A percentile compares a stretch with the other conserved stretches of the same genome.
Conservation (phyloP, 2,329 filamentous ascomycete genomes). For the Ceratocystis lukuohia region DNA sequence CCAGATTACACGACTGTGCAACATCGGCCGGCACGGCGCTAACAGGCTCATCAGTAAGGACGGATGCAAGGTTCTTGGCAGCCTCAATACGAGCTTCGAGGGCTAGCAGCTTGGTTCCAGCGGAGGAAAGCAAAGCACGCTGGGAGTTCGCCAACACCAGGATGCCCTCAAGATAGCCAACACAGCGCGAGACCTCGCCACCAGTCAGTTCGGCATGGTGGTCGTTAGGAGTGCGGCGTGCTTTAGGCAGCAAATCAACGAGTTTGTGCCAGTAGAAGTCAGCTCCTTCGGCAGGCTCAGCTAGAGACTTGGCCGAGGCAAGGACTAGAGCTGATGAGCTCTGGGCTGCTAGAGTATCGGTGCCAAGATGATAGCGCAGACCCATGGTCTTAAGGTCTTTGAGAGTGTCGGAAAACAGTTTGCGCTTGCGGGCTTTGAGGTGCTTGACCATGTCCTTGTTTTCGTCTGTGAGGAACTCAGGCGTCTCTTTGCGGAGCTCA, state of each 20-base stretch:
- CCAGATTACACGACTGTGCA: slow-evolving; percentile 20
- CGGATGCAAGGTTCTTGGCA: slow-evolving; percentile 10
- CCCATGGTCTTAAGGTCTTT: slow-evolving; percentile 80
- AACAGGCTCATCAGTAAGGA: background rate
- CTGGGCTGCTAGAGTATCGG: slow-evolving; percentile 60
- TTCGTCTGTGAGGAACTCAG: slow-evolving; percentile 65
- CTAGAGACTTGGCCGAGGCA: slow-evolving; percentile 37
- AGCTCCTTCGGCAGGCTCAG: slow-evolving; percentile 22
- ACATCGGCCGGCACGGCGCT: background rate
- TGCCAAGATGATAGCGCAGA: slow-evolving; percentile 67
- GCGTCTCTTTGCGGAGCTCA: slow-evolving; percentile 73
- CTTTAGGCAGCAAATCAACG: slow-evolving; percentile 56
- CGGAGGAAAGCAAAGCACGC: slow-evolving; percentile 31
- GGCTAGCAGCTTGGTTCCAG: slow-evolving; percentile 8
- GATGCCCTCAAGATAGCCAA: slow-evolving; percentile 77
- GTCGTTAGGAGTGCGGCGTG: slow-evolving; percentile 52
- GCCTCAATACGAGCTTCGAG: slow-evolving; percentile 3
- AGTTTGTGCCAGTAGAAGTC: slow-evolving; percentile 53
- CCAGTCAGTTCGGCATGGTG: slow-evolving; percentile 76
- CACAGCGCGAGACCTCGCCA: slow-evolving; percentile 64
- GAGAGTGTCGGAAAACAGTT: slow-evolving; percentile 77
- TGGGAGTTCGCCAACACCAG: slow-evolving; percentile 53
- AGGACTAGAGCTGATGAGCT: slow-evolving; percentile 57
- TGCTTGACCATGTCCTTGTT: slow-evolving; percentile 76
- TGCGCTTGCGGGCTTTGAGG: slow-evolving; percentile 79